Percentiles rank a stretch among this genome's conserved stretches.
These are phyloP conservation scores for Leccinum sublutescens DNA, from an alignment of 768 basidiomycete genomes.

Conservation along the genomic window DNA sequence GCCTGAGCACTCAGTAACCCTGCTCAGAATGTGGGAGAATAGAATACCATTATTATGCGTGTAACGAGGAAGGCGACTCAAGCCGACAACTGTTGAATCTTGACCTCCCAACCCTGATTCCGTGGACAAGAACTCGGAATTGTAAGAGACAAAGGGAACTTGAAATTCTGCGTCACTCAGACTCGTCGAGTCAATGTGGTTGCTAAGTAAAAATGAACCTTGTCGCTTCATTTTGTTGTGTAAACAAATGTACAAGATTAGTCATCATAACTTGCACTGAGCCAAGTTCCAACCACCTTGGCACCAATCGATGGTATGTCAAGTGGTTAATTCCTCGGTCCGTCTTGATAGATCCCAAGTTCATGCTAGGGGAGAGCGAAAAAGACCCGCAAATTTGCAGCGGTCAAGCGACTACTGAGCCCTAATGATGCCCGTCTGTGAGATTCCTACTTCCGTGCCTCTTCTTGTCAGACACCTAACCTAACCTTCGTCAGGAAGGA, in stretches of 20 bases:
- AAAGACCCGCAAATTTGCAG: slow-evolving; percentile 93
- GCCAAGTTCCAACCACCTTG: background rate
- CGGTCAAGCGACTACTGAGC: slow-evolving; percentile 90
- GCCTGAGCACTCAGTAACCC: background rate
- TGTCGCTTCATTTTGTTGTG: background rate
- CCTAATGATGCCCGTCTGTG: slow-evolving; percentile 92
- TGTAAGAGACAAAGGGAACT: background rate
- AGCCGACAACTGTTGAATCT: background rate
- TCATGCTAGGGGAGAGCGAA: slow-evolving; percentile 75
- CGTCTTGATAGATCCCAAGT: background rate
- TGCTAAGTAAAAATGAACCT: background rate
- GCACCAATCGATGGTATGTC: slow-evolving; percentile 19
- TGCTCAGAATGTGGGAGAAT: background rate
- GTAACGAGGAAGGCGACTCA: background rate
- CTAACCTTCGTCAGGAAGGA: slow-evolving; percentile 65
- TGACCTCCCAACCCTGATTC: background rate
- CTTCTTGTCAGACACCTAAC: background rate
- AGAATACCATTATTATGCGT: background rate
- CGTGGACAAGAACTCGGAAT: background rate
- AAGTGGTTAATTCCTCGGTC: too few species aligned
- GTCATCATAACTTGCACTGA: background rate
- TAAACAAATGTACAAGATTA: background rate
- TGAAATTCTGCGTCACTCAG: background rate
- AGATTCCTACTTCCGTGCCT: slow-evolving; percentile 28
- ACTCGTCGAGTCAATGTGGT: background rate